Percentiles rank a stretch among this genome's conserved stretches.
Conservation (phyloP, 306 rosid genomes). For the Arachis hypogaea region DNA sequence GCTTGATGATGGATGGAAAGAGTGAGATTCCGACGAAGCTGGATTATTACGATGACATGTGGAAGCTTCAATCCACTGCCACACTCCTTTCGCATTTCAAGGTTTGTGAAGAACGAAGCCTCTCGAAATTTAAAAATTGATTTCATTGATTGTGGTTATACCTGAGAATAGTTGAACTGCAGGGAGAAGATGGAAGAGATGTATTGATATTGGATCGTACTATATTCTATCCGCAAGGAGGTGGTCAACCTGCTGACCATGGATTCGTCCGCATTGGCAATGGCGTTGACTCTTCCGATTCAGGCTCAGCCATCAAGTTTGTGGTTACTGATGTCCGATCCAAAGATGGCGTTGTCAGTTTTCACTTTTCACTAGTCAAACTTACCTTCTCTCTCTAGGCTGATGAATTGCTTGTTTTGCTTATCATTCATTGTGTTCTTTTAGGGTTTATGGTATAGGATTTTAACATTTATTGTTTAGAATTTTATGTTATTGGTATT, state of each 20-base stretch:
- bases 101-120: conserved; percentile 32
- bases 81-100: conserved; percentile 51
- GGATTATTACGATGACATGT: conserved; percentile 67
- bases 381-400: neutral
- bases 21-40: conserved; percentile 55
- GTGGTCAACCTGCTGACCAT: conserved; percentile 79
- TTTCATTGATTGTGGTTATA: neutral
- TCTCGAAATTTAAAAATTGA: neutral
- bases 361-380: neutral
- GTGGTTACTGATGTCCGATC: conserved; percentile 69
- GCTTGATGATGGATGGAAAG: conserved; percentile 43
- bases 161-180: neutral
- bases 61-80: conserved; percentile 61
- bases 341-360: conserved; percentile 66
- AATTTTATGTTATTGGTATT: no score
- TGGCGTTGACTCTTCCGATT: neutral
- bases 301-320: conserved; percentile 44
- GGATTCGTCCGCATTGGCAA: conserved; percentile 50
- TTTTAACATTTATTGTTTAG: no score
- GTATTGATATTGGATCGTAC: conserved; percentile 69
- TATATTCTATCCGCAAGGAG: conserved; percentile 85
- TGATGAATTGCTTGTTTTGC: neutral
- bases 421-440: neutral
- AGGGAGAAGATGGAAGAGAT: conserved; percentile 68
- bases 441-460: no score